A percentile compares a stretch with the other conserved stretches of the same genome.
Evolutionary conservation across 2,329 filamentous ascomycete genomes (phyloP).

Genomic region (Penicillium expansum): DNA sequence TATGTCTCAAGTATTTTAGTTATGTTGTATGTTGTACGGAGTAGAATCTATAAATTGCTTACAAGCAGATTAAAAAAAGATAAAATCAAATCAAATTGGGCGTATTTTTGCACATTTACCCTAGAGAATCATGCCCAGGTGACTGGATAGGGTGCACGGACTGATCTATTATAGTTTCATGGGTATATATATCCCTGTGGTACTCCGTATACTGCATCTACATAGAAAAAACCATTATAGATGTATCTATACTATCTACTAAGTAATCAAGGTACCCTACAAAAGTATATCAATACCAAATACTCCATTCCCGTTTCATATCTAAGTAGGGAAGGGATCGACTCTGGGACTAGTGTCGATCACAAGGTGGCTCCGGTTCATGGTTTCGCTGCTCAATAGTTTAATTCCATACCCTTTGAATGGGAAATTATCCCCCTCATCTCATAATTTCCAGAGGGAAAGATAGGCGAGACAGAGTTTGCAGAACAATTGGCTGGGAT

Average conservation of each 20-base stretch:
- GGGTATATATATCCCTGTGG: too few relatives aligned
- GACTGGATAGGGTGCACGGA: too few relatives aligned
- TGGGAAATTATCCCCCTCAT: neutral
- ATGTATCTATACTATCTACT: neutral
- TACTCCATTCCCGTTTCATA: neutral
- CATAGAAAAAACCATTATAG: neutral
- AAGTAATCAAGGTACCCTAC: neutral
- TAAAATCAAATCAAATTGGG: too few relatives aligned
- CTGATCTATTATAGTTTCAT: too few relatives aligned
- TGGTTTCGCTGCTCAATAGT: slow-evolving; percentile 7
- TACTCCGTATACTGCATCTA: neutral
- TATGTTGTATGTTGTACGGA: too few relatives aligned
- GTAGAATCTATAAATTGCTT: too few relatives aligned
- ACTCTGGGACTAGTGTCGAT: slow-evolving; percentile 23
- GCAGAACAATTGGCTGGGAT: neutral
- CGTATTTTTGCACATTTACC: too few relatives aligned
- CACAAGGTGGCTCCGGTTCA: slow-evolving; percentile 12
- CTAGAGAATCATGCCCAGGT: too few relatives aligned
- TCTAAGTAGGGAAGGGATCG: slow-evolving; percentile 11
- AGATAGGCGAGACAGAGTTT: slow-evolving; percentile 1
- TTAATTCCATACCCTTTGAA: neutral
- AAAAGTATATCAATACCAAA: too few relatives aligned
- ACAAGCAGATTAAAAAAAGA: too few relatives aligned
- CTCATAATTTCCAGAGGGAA: neutral
- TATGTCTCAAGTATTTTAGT: neutral